Percentiles rank a stretch among this genome's conserved stretches.
Evolutionary conservation across 805 yeast genomes (phyloP).

Genomic region (Schwanniomyces occidentalis): DNA sequence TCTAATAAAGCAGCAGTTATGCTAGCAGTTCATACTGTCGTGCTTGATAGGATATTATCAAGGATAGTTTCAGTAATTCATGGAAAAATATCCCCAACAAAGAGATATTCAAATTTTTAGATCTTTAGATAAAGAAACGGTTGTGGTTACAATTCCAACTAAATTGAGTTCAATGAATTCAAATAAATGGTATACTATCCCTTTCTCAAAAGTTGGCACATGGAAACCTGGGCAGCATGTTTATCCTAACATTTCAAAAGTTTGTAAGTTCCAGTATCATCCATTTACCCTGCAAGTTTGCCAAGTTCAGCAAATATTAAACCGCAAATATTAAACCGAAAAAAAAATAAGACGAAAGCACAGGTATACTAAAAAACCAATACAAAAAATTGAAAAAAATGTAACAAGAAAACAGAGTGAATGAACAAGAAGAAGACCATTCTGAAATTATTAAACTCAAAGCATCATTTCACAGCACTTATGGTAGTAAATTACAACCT

Average conservation of each 20-base stretch:
- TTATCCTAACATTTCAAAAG: constrained; percentile 38
- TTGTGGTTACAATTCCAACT: constrained; percentile 37
- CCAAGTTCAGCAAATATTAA: constrained; percentile 39
- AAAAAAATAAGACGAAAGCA: constrained; percentile 38
- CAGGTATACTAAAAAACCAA: constrained; percentile 49
- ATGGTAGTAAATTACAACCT: constrained; percentile 44
- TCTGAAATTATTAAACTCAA: constrained; percentile 25
- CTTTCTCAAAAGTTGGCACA: constrained; percentile 38
- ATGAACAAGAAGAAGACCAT: constrained; percentile 9
- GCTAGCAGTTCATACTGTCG: constrained; percentile 44
- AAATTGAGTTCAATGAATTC: constrained; percentile 8
- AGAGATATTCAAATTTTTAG: constrained; percentile 38
- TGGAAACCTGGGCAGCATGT: constrained; percentile 54
- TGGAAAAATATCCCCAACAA: constrained; percentile 35
- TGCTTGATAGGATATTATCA: constrained; percentile 38
- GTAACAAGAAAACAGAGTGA: constrained; percentile 19
- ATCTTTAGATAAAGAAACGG: constrained; percentile 41
- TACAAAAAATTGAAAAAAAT: constrained; percentile 30
- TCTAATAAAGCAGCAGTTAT: constrained; percentile 33
- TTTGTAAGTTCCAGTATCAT: constrained; percentile 41
- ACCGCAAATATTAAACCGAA: too few species aligned
- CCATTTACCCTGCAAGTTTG: constrained; percentile 48
- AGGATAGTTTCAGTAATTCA: constrained; percentile 32
- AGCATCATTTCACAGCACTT: constrained; percentile 46
- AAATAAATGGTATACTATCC: constrained; percentile 25